Base-by-base conservation (phyloP, 1,139 yeast species). In the Suhomyces bokatorum region DNA sequence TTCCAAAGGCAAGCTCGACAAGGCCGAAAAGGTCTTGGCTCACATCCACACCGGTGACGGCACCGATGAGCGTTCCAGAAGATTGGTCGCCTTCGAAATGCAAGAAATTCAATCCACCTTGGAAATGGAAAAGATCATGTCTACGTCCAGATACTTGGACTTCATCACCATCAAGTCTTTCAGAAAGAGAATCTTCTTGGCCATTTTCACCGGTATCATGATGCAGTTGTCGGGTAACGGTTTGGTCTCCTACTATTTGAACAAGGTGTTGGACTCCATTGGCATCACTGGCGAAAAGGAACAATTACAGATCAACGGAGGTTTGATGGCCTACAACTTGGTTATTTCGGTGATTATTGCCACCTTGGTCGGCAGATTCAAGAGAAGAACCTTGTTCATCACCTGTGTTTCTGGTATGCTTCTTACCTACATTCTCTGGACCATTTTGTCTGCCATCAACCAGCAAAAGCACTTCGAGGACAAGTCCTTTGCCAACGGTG, bases 141-240 rank as follows among this genome's bases (percentile, higher is more conserved):
- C 66, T 6, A 45, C 43, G 15, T 49, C 63, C 34, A 56, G 54
- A 4, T 76, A 72, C 58, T 17, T 50, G 6, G 77, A 73, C 51
- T 73, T 74, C 51, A 14, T 69, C 43, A 66, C 43, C 15, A 63
- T 63, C 28, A 59, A 59, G 34, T 62, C 67, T 32, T 72, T 72
- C 69, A 56, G 82, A 67, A 67, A 67, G 54, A 71, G 81, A 64
- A 55, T 69, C 13, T 73, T 71, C 50, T 62, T 75, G 45, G 50
- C 62, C 22, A 30, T 62, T 30, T 65, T 66, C 52, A 57, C 68
- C 32, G 69, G 70, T 32, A 52, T 63, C 17, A 62, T 73, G 56
- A 70, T 72, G 69, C 80, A 77, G 53, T 66, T 77, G 45, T 70
- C 77, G 33, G 83, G 83, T 54, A 77, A 76, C 50, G 80, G 79